Evolutionary conservation across 345 rosid species (phyloP).

Genomic region (Rhizophora apiculata): DNA sequence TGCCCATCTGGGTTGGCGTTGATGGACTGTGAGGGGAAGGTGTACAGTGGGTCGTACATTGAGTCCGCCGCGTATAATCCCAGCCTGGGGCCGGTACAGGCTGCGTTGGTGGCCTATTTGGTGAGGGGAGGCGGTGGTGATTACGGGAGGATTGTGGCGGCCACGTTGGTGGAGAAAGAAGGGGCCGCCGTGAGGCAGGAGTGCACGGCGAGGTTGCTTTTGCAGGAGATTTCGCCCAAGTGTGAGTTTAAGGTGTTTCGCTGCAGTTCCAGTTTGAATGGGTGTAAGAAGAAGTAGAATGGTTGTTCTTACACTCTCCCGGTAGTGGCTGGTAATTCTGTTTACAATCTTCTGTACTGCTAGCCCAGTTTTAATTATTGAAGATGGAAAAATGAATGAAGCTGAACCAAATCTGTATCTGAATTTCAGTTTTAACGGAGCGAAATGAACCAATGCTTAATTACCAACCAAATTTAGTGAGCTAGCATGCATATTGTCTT

Average conservation of each 20-base stretch:
- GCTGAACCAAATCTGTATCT: no score
- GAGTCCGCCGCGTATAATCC: slow-evolving; percentile 98
- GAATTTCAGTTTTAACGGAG: no score
- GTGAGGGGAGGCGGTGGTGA: slow-evolving; percentile 64
- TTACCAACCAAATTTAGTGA: no score
- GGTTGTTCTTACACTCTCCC: background rate
- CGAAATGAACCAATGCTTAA: no score
- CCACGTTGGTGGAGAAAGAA: slow-evolving; percentile 75
- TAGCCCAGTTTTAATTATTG: background rate
- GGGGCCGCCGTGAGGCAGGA: slow-evolving; percentile 68
- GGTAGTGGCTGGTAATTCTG: background rate
- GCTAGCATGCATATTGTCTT: background rate
- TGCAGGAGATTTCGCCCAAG: slow-evolving; percentile 60
- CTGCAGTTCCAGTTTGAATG: slow-evolving; percentile 28
- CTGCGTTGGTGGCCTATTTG: slow-evolving; percentile 76
- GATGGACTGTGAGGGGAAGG: slow-evolving; percentile 68
- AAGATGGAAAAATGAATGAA: background rate
- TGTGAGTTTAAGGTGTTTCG: slow-evolving; percentile 67
- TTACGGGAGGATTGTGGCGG: slow-evolving; percentile 65
- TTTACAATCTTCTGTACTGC: background rate
- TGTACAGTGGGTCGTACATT: slow-evolving; percentile 72
- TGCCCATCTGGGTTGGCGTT: slow-evolving; percentile 90
- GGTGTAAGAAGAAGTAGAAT: background rate
- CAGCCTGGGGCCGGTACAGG: slow-evolving; percentile 90
- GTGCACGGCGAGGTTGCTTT: slow-evolving; percentile 56